phyloP scores from a whole-genome alignment of 78 protist genomes.

The Dictyostelium brefeldianum region DNA sequence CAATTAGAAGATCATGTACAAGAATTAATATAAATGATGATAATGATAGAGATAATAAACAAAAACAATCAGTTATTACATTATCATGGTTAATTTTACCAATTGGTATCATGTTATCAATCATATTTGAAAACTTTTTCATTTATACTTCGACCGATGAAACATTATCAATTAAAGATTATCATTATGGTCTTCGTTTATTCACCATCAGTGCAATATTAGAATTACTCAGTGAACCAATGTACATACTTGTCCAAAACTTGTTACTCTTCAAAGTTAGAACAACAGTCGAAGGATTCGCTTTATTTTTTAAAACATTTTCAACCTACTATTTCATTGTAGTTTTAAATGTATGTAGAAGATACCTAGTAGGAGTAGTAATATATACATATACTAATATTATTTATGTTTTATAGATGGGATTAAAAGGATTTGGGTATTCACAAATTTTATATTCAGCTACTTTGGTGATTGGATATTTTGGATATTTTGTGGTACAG shows the following conservation, averaged over 20 bases:
- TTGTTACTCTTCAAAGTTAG: slow-evolving; percentile 67
- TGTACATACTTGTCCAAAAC: slow-evolving; percentile 48
- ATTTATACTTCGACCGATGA: neutral
- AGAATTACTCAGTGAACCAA: slow-evolving; percentile 54
- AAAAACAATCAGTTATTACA: slow-evolving; percentile 12
- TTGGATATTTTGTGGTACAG: slow-evolving; percentile 39
- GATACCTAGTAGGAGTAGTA: too few relatives aligned
- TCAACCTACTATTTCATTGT: slow-evolving; percentile 64
- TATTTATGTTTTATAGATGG: slow-evolving; percentile 8
- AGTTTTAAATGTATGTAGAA: slow-evolving; percentile 37
- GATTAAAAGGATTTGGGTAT: slow-evolving; percentile 80
- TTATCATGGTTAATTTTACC: slow-evolving; percentile 46
- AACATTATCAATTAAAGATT: neutral
- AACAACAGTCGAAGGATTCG: slow-evolving; percentile 54
- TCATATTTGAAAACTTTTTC: slow-evolving; percentile 9
- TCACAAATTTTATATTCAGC: slow-evolving; percentile 60
- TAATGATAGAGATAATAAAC: neutral
- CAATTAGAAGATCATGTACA: slow-evolving; percentile 66
- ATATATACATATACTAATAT: too few relatives aligned
- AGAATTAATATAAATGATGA: neutral
- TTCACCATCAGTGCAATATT: slow-evolving; percentile 25
- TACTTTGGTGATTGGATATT: slow-evolving; percentile 50
- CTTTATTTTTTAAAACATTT: slow-evolving; percentile 52
- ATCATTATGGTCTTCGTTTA: slow-evolving; percentile 33
- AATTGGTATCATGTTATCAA: slow-evolving; percentile 28